Conservation (phyloP, 768 basidiomycete species). For the Phylloporus rhodoxanthus region DNA sequence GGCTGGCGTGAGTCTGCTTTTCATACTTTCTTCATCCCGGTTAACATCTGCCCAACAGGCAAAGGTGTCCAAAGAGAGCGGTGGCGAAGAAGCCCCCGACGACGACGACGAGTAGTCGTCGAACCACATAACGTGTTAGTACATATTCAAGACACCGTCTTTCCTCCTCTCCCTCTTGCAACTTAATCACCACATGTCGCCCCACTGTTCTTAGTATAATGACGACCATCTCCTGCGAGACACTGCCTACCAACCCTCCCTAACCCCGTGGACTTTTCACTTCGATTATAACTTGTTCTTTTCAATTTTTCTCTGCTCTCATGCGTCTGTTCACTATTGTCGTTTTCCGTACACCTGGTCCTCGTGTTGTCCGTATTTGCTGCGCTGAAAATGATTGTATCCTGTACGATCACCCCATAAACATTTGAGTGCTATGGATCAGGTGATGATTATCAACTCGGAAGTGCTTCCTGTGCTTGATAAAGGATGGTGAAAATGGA, state of each 20-base stretch:
- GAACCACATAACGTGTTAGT: conserved; percentile 2
- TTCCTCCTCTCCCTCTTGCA: conserved; percentile 1
- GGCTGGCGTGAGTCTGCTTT: conserved; percentile 31
- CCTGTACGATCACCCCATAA: conserved; percentile 16
- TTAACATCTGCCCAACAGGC: conserved; percentile 15
- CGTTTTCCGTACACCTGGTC: conserved; percentile 16
- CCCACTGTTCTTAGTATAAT: conserved; percentile 17
- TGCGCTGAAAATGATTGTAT: conserved; percentile 30
- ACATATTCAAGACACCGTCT: conserved; percentile 17
- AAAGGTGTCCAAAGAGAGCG: conserved; percentile 36
- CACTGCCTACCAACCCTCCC: conserved; percentile 22
- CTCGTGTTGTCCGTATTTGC: conserved; percentile 28
- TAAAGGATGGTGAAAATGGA: too few species aligned
- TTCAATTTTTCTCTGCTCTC: conserved; percentile 19
- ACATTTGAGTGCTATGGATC: background rate
- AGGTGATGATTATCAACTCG: too few species aligned
- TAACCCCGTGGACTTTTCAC: conserved; percentile 5
- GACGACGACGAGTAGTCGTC: conserved; percentile 41
- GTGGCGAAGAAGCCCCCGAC: conserved; percentile 30
- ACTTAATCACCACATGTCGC: conserved; percentile 17
- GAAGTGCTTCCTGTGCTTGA: too few species aligned
- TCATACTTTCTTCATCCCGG: background rate
- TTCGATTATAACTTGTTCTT: conserved; percentile 19
- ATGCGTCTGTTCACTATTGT: conserved; percentile 19
- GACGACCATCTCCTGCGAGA: conserved; percentile 23